A percentile compares a stretch with the other conserved stretches of the same genome.
Evolutionary conservation across 345 rosid species (phyloP).

Genomic region (Hypericum androsaemum): DNA sequence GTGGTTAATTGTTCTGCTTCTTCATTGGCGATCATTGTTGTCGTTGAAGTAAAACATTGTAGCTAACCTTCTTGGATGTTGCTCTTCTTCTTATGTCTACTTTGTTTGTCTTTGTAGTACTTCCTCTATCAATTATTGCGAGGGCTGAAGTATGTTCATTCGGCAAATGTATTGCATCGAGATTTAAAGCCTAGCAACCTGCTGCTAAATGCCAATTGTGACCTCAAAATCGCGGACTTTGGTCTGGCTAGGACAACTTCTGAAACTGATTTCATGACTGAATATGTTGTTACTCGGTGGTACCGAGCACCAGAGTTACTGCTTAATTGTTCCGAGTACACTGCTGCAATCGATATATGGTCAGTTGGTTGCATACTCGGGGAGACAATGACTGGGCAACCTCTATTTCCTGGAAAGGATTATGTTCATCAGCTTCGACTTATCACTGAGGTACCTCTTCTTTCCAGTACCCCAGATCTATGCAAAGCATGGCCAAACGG

Average conservation of each 20-base stretch:
- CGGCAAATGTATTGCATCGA: neutral
- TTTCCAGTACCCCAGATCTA: neutral
- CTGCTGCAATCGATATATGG: neutral
- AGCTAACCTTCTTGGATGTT: neutral
- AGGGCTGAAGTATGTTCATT: constrained; percentile 1
- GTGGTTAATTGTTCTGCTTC: too few species aligned
- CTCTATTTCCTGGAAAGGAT: neutral
- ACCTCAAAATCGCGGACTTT: neutral
- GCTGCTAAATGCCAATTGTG: neutral
- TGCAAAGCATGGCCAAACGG: neutral
- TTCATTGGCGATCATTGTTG: neutral
- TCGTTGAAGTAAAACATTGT: neutral
- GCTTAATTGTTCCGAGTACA: neutral
- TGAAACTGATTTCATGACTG: constrained; percentile 20
- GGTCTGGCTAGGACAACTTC: neutral
- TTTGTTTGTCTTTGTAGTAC: constrained; percentile 48
- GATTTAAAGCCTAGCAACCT: constrained; percentile 2
- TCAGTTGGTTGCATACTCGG: constrained; percentile 1
- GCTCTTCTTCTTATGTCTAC: neutral
- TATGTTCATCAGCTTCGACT: neutral
- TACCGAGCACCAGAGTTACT: constrained; percentile 10
- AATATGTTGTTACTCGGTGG: constrained; percentile 33
- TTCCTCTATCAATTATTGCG: constrained; percentile 27
- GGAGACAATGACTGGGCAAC: neutral
- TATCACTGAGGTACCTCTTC: neutral